Evolutionary conservation across 1,284 basidiomycete genomes (phyloP).

Genomic region (Malassezia psittaci): DNA sequence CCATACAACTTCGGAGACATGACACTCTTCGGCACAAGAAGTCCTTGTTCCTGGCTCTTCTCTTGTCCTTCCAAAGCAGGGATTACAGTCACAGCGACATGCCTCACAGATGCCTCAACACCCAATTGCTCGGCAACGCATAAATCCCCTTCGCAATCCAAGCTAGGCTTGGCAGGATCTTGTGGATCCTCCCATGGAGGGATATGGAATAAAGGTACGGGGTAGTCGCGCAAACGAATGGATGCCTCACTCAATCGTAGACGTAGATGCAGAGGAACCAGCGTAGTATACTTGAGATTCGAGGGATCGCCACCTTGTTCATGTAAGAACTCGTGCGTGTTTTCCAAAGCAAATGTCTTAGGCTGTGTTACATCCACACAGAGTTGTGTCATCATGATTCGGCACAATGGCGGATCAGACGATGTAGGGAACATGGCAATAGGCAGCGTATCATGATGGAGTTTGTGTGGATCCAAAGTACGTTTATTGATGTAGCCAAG

Average conservation of each 20-base stretch:
- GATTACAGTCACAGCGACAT: constrained; percentile 38
- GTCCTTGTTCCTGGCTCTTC: constrained; percentile 56
- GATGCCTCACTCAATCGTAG: constrained; percentile 60
- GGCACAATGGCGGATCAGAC: constrained; percentile 63
- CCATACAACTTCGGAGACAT: constrained; percentile 93
- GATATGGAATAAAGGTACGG: constrained; percentile 53
- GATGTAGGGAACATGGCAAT: constrained; percentile 51
- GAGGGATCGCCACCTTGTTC: constrained; percentile 65
- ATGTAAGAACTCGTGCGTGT: constrained; percentile 61
- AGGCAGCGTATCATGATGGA: constrained; percentile 45
- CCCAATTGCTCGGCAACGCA: constrained; percentile 85
- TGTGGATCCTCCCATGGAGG: constrained; percentile 28
- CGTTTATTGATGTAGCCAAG: constrained; percentile 36
- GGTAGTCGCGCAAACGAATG: constrained; percentile 65
- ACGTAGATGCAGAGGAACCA: constrained; percentile 71
- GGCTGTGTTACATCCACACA: constrained; percentile 58
- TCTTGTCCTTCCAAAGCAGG: constrained; percentile 43
- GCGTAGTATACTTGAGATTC: constrained; percentile 65
- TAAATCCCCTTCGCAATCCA: constrained; percentile 66
- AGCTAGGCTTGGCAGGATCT: constrained; percentile 47
- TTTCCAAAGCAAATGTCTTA: constrained; percentile 53
- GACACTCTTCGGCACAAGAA: constrained; percentile 76
- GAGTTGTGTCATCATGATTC: constrained; percentile 60
- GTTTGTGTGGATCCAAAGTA: constrained; percentile 19
- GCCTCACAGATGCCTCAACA: constrained; percentile 52